Percentiles rank a stretch among this genome's conserved stretches.
Conservation (phyloP, 2,329 filamentous ascomycete genomes). For the Chalara sp. region DNA sequence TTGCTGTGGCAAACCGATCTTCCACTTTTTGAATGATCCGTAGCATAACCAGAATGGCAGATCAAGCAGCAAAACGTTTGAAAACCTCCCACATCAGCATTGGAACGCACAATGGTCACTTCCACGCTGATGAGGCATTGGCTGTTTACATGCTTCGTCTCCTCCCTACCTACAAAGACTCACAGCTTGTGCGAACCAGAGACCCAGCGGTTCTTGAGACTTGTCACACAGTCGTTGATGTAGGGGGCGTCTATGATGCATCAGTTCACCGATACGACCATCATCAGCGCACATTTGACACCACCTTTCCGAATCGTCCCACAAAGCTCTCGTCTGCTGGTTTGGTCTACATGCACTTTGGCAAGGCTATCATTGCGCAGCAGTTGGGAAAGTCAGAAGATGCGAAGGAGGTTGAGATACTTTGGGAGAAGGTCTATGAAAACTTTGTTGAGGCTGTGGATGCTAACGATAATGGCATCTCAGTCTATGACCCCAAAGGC, state of each 20-base stretch:
- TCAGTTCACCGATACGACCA: slow-evolving; percentile 80
- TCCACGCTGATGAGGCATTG: slow-evolving; percentile 96
- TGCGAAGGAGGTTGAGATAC: slow-evolving; percentile 59
- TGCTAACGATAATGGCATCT: slow-evolving; percentile 95
- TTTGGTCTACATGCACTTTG: slow-evolving; percentile 93
- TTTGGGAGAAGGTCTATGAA: slow-evolving; percentile 86
- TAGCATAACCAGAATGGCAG: slow-evolving; percentile 51
- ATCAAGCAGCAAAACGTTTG: slow-evolving; percentile 72
- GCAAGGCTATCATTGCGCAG: slow-evolving; percentile 71
- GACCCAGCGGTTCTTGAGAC: slow-evolving; percentile 70
- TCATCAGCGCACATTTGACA: slow-evolving; percentile 86
- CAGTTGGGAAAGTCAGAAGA: slow-evolving; percentile 55
- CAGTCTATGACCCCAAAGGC: slow-evolving; percentile 66
- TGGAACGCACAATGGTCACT: slow-evolving; percentile 96
- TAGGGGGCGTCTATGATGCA: slow-evolving; percentile 90
- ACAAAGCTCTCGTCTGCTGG: slow-evolving; percentile 94
- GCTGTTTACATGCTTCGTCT: slow-evolving; percentile 92
- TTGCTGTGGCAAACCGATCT: no score
- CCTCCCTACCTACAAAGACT: slow-evolving; percentile 71
- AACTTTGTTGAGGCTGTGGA: slow-evolving; percentile 94
- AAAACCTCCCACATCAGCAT: slow-evolving; percentile 60
- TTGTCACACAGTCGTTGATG: slow-evolving; percentile 95
- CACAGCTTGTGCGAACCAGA: slow-evolving; percentile 77
- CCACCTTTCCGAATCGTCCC: slow-evolving; percentile 72
- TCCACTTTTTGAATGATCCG: slow-evolving; percentile 33